Percentiles rank a stretch among this genome's conserved stretches.
Evolutionary conservation across 75 land plant genomes (phyloP).

Genomic region (Selaginella tamariscina): DNA sequence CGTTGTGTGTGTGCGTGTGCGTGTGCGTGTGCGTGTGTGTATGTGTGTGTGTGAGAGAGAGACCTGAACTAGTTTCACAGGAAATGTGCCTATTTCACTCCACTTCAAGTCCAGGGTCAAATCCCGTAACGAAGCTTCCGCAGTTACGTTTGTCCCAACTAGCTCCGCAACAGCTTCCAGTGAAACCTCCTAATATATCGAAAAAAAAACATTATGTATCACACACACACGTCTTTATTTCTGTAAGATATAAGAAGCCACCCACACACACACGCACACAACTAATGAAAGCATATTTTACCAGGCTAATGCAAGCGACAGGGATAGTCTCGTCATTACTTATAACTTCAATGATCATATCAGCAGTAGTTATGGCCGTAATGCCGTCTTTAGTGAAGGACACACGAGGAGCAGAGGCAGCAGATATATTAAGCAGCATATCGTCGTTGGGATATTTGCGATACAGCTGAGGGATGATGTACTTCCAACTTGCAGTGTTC

Average conservation of each 20-base stretch:
- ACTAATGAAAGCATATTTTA: too few species aligned
- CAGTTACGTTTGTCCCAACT: background rate
- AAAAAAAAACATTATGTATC: too few species aligned
- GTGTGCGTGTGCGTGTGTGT: too few species aligned
- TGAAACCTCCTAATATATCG: background rate
- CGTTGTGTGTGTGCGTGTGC: too few species aligned
- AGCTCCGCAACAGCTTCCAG: background rate
- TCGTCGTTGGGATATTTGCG: slow-evolving; percentile 71
- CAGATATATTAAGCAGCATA: slow-evolving; percentile 45
- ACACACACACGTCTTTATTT: too few species aligned
- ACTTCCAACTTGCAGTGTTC: slow-evolving; percentile 71
- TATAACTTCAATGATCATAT: slow-evolving; percentile 52
- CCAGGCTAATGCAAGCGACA: slow-evolving; percentile 73
- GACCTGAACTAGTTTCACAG: background rate
- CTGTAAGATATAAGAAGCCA: too few species aligned
- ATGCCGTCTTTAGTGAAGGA: slow-evolving; percentile 29
- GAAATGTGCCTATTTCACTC: background rate
- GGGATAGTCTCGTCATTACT: slow-evolving; percentile 29
- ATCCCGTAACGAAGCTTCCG: background rate
- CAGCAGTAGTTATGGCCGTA: slow-evolving; percentile 29
- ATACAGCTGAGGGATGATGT: slow-evolving; percentile 68
- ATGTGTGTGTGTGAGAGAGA: background rate
- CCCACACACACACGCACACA: too few species aligned
- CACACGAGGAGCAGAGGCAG: slow-evolving; percentile 46
- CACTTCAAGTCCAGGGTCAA: background rate